A percentile compares a stretch with the other conserved stretches of the same genome.
phyloP scores from a whole-genome alignment of 306 rosid species.

The Lathyrus aphaca region DNA sequence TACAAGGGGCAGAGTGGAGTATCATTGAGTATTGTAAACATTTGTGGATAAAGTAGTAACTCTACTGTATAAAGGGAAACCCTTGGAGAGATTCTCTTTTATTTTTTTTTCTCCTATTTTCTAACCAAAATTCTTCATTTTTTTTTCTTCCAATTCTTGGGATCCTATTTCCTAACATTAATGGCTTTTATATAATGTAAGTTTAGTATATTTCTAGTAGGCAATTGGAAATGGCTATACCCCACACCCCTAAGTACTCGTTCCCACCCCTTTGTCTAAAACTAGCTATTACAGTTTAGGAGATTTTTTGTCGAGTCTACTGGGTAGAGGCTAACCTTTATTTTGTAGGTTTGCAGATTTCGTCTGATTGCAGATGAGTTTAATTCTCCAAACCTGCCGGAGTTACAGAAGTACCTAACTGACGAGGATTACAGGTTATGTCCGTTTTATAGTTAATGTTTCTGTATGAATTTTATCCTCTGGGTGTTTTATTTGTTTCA shows the following conservation, averaged over 20 bases:
- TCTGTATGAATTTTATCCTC: constrained; percentile 19
- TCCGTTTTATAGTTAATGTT: constrained; percentile 31
- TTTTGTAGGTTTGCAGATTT: constrained; percentile 89
- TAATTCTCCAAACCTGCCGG: constrained; percentile 70
- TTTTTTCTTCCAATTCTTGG: too few species aligned
- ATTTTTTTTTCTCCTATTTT: too few species aligned
- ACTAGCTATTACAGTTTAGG: too few species aligned
- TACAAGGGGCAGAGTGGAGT: too few species aligned
- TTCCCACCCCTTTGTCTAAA: constrained; percentile 17
- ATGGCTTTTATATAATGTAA: constrained; percentile 7
- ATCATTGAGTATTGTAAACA: too few species aligned
- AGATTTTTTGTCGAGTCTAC: too few species aligned
- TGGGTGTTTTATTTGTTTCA: constrained; percentile 13
- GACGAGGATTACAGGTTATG: constrained; percentile 92
- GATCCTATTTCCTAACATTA: neutral
- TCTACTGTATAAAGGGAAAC: too few species aligned
- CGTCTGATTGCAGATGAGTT: constrained; percentile 78
- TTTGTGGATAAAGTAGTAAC: too few species aligned
- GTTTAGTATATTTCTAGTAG: constrained; percentile 22
- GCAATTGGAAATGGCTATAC: constrained; percentile 5
- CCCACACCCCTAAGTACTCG: neutral
- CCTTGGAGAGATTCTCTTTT: too few species aligned
- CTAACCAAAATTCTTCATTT: too few species aligned
- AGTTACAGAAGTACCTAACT: constrained; percentile 81
- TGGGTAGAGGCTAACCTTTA: constrained; percentile 33